Base-by-base conservation (phyloP, 2,329 filamentous ascomycete species). In the Alternaria ventricosa region DNA sequence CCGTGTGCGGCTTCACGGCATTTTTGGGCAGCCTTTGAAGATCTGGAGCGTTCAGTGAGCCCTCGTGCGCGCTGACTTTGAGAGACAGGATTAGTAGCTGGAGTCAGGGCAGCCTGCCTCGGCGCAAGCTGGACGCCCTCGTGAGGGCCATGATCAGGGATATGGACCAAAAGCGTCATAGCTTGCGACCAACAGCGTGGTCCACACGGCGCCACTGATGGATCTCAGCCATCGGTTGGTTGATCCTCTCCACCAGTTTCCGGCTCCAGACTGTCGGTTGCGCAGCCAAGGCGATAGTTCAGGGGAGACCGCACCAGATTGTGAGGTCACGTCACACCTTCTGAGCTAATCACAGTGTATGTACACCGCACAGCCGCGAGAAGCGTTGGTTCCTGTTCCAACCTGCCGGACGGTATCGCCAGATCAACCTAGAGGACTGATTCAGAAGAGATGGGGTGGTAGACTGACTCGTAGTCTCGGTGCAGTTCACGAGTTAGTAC, bases 191-290 rank as follows among this genome's bases (percentile, higher is more conserved):
- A 70, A 65, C 57, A 58, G 72, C 69, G 66, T 71, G 74, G 75
- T 71, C 70, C 59, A 59, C 55, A 58, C 68, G 45, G 61, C 67
- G 65, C 69, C 71, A 62, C 67, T 64, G 68, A 71, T 69, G 59
- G 58, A 71, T 65, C 69, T 61, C 68, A 64, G 68, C 62, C 68
- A 71, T 75, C 73, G 71, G 68, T 70, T 74, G 71, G 69, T 66
- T 68, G 67, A 72, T 33, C 46, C 58, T 55, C 69, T 66, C 66
- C 67, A 71, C 70, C 62, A 65, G 61, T 63, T 70, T 69, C 73
- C 74, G 68, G 70, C 45, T 71, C 76, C 76, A 71, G 55, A 22
- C 72, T 71, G 73, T 75, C 76, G 76, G 76, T 66, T 68, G 63
- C 64, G 54, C 49, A 27, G 64, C 63, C 65, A 64, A 68, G 64